Base-by-base conservation (phyloP, 1,139 yeast genomes). In the Hanseniaspora uvarum region DNA sequence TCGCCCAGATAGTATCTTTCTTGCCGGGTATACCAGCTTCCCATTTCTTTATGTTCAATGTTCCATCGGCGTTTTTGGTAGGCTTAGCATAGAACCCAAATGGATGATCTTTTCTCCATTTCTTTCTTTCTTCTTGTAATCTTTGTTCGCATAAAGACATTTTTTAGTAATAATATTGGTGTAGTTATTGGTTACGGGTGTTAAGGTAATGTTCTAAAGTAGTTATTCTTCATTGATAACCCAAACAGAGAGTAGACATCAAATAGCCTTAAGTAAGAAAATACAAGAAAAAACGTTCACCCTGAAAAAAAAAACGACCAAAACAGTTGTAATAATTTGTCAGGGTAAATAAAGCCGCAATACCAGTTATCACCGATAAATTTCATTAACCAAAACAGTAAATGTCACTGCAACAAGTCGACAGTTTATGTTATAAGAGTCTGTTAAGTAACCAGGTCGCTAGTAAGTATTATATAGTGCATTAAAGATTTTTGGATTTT, bases 91-190 rank as follows among this genome's bases (percentile, higher is more conserved):
- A 88, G 69, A 92, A 92, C 4, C 98, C 98, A 69, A 88, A 92
- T 0, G 99, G 99, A 67, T 94, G 99, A 66, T 89, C 96, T 68
- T 88, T 92, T 62, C 99, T 80, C 99, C 99, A 92, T 67, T 85
- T 89, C 70, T 89, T 92, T 67, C 97, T 74, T 68, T 86, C 95
- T 67, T 85, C 94, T 65, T 86, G 95, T 56, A 87, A 75, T 61
- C 96, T 77, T 58, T 81, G 87, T 60, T 83, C 74, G 65, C 94
- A 83, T 59, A 87, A 76, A 59, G 73, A 72, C 54, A 68, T 66
- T 68, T 66, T 65, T 19, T 34, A 37, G 16, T 16, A 12, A 11
- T 19, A 16, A 2, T 24, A 10, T 18, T 11, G 8, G 36, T n/a
- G n/a, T n/a, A n/a, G n/a, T n/a, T n/a, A n/a, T n/a, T n/a, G n/a